phyloP scores from a whole-genome alignment of 257 asterid genomes.

The Fraxinus anomala region DNA sequence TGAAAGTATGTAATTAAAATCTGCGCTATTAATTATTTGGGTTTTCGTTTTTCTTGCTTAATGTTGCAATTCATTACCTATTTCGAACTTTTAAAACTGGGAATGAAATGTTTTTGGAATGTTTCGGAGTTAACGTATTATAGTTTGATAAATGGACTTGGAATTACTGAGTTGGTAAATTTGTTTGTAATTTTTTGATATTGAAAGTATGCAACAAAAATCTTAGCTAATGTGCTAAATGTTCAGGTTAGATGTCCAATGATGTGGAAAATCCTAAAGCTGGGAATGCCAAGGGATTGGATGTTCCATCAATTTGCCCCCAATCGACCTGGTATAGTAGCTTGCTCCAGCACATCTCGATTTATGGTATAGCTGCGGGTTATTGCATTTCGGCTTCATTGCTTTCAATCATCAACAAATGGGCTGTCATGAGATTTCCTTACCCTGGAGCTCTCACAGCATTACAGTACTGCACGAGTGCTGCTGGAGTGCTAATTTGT shows the following conservation, averaged over 20 bases:
- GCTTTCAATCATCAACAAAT: slow-evolving; percentile 86
- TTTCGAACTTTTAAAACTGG: neutral
- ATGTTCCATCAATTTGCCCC: slow-evolving; percentile 34
- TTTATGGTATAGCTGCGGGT: slow-evolving; percentile 91
- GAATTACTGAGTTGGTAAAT: slow-evolving; percentile 4
- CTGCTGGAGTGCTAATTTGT: slow-evolving; percentile 67
- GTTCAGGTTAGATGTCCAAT: slow-evolving; percentile 64
- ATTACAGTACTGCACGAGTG: slow-evolving; percentile 86
- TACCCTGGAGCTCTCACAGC: slow-evolving; percentile 96
- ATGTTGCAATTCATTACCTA: neutral
- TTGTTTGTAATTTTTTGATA: neutral
- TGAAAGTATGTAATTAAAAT: no score
- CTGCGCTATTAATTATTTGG: neutral
- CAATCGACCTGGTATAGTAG: slow-evolving; percentile 47
- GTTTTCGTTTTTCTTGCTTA: neutral
- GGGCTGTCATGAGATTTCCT: slow-evolving; percentile 97
- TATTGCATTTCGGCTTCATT: slow-evolving; percentile 87
- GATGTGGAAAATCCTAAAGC: slow-evolving; percentile 70
- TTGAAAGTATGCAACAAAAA: neutral
- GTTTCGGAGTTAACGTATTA: neutral
- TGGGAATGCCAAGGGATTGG: slow-evolving; percentile 33
- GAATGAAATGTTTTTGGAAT: neutral
- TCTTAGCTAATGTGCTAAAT: neutral
- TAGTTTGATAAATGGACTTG: slow-evolving; percentile 7
- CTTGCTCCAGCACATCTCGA: slow-evolving; percentile 67